Conservation (phyloP, 2,329 filamentous ascomycete genomes). For the Sporothrix dimorphospora region DNA sequence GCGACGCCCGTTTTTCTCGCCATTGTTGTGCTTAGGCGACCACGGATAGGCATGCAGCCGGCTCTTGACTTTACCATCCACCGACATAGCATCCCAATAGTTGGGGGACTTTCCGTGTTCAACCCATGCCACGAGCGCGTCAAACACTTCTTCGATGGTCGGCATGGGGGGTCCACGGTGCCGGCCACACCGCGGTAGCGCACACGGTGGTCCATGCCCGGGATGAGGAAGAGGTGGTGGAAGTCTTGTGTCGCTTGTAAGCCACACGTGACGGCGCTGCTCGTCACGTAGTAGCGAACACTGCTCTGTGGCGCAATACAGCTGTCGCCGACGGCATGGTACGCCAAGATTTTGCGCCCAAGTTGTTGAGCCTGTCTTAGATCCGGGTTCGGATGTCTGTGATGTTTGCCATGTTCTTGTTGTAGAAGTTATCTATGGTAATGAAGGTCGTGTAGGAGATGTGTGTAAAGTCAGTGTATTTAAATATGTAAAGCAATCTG, state of each 20-base stretch:
- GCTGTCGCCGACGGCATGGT: neutral
- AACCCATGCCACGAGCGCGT: neutral
- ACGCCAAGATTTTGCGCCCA: neutral
- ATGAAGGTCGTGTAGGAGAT: too few relatives aligned
- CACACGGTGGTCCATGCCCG: neutral
- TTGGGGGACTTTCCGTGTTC: neutral
- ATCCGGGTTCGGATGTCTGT: neutral
- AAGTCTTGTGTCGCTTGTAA: neutral
- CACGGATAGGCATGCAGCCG: neutral
- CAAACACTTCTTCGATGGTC: neutral
- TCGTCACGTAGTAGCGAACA: neutral
- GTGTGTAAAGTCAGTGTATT: too few relatives aligned
- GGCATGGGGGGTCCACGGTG: neutral
- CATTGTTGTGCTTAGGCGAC: too few relatives aligned
- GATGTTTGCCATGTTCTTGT: neutral
- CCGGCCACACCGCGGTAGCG: neutral
- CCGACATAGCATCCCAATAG: neutral
- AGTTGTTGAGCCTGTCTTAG: neutral
- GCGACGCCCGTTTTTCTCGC: too few relatives aligned
- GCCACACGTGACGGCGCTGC: neutral
- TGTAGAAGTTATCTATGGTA: too few relatives aligned
- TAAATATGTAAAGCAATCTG: too few relatives aligned
- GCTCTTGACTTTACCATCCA: neutral
- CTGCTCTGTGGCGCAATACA: neutral
- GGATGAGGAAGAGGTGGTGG: neutral